Evolutionary conservation across 202 grass and related monocot species (phyloP).

Genomic region (Carex sylvatica): DNA sequence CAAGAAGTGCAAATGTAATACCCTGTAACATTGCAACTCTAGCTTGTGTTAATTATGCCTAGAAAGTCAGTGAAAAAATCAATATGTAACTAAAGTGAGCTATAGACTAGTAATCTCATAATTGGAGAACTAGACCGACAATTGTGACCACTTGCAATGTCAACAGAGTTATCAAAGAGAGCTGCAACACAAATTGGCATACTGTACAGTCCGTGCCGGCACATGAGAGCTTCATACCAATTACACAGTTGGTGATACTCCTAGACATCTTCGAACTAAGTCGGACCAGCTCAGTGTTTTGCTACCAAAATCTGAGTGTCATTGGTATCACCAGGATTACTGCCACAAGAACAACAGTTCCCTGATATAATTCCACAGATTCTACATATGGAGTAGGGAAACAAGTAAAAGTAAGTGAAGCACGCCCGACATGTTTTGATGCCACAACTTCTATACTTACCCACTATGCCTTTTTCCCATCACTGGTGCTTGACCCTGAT

Average conservation of each 20-base stretch:
- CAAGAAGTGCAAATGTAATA: constrained; percentile 62
- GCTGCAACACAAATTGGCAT: background rate
- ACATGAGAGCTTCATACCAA: background rate
- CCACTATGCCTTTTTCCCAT: background rate
- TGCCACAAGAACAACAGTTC: background rate
- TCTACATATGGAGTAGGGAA: background rate
- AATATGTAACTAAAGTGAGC: background rate
- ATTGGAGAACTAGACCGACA: background rate
- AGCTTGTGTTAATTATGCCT: background rate
- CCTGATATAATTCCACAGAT: background rate
- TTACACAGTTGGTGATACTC: background rate
- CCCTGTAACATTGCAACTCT: constrained; percentile 51
- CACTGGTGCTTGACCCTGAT: background rate
- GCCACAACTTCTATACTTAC: background rate
- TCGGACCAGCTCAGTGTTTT: background rate
- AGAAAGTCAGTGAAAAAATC: background rate
- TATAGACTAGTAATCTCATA: background rate
- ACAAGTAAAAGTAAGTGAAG: background rate
- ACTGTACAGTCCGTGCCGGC: background rate
- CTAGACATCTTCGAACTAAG: background rate
- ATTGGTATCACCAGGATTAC: background rate
- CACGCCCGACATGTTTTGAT: background rate
- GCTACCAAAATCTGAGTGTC: background rate
- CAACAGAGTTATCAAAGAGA: background rate
- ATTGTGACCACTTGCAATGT: background rate